Evolutionary conservation across 768 basidiomycete genomes (phyloP), one percentile per base, ranked within the genome.

Genomic region (Leccinum incarnatum): DNA sequence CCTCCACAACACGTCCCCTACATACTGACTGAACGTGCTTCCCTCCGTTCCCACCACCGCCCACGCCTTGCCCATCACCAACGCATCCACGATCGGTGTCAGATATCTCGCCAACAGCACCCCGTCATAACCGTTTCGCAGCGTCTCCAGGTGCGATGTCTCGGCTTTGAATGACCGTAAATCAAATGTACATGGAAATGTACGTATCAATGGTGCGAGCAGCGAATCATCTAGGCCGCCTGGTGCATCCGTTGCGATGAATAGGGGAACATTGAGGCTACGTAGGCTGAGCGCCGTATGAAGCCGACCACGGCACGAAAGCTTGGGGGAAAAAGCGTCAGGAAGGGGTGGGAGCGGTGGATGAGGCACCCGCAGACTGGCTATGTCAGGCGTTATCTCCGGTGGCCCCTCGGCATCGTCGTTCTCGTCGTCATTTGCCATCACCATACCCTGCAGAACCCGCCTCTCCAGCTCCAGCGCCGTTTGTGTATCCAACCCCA

Each of bases 11-110:
- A 89, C 82, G 58, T 89, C 86, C 57, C 77, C 74, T 19, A 89
- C 80, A 62, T 85, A 93, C 54, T 77, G 73, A 69, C 87, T 88
- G 63, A 91, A 93, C 30, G 91, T 92, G 65, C 89, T 91, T 56
- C 82, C 81, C 55, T 83, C 81, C 12, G 90, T 93, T 2, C 88
- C 89, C 0, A 86, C 81, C 30, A 90, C 79, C 15, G 66, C 74
- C 69, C 77, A 72, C 0, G 85, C 87, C 54, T 78, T 78, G 3
- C 82, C 82, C 15, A 83, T 81, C 30, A 94, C 81, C 74, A 90
- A 76, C 6, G 86, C 88, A 67, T 92, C 90, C 32, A 93, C 64
- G 57, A 91, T 81, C 2, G 89, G 87, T 21, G 81, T 65, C 11
- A 89, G 58, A 62, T 83, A 81, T 15, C 60, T 64, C 19, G 66